Evolutionary conservation across 495 filamentous ascomycete species (phyloP).

Genomic region (Aspergillus campestris): DNA sequence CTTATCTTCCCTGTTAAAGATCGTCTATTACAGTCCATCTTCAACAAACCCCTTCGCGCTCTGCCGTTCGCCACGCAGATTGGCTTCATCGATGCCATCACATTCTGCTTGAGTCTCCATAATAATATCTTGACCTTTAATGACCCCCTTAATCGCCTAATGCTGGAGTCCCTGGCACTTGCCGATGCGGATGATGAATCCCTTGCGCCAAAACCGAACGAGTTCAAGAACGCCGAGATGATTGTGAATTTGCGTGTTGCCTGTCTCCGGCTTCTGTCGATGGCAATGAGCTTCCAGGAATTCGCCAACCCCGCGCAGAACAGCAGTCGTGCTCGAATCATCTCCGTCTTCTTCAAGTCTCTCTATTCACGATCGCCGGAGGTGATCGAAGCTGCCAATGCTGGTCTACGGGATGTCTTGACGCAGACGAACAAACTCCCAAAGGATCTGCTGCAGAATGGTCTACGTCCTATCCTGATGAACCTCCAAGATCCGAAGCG

Average conservation of each 20-base stretch:
- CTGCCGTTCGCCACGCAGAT: constrained; percentile 90
- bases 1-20: constrained; percentile 83
- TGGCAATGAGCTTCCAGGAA: constrained; percentile 85
- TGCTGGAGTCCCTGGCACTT: constrained; percentile 86
- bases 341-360: constrained; percentile 95
- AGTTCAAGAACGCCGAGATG: constrained; percentile 82
- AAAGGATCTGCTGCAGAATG: constrained; percentile 90
- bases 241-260: constrained; percentile 90
- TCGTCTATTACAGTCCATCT: constrained; percentile 75
- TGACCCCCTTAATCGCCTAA: constrained; percentile 76
- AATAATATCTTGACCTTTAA: constrained; percentile 83
- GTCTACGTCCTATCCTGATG: constrained; percentile 86
- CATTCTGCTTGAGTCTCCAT: constrained; percentile 80
- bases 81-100: constrained; percentile 95
- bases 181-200: constrained; percentile 91
- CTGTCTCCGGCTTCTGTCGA: constrained; percentile 85
- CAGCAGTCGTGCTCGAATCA: constrained; percentile 72
- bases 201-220: constrained; percentile 71
- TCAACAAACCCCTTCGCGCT: constrained; percentile 86
- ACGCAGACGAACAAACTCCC: constrained; percentile 84
- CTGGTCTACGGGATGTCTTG: constrained; percentile 75
- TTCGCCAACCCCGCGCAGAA: constrained; percentile 64
- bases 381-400: constrained; percentile 90
- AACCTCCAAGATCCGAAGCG: constrained; percentile 92
- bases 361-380: constrained; percentile 85